Conservation (phyloP, 2,329 filamentous ascomycete species). For the Paramyrothecium sp. region DNA sequence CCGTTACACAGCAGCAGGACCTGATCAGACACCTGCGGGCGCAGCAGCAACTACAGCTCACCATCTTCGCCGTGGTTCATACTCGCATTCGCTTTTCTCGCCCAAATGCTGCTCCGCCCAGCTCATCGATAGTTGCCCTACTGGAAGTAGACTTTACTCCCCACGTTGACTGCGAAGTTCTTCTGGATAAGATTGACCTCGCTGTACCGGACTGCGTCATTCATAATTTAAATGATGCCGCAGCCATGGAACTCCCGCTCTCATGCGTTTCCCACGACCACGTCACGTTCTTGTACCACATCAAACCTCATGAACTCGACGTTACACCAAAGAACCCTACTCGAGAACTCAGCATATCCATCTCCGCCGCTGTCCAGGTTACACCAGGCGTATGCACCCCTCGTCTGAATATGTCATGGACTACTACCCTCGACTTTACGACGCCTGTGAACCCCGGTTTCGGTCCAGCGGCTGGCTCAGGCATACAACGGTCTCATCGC, state of each 20-base stretch:
- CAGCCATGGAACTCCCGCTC: slow-evolving; percentile 51
- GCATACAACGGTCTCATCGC: slow-evolving; percentile 60
- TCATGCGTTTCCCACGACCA: slow-evolving; percentile 71
- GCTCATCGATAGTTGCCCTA: slow-evolving; percentile 63
- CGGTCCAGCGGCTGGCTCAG: slow-evolving; percentile 50
- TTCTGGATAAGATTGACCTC: slow-evolving; percentile 58
- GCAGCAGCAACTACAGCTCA: slow-evolving; percentile 60
- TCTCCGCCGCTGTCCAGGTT: slow-evolving; percentile 58
- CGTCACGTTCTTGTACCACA: slow-evolving; percentile 70
- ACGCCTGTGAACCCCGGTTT: slow-evolving; percentile 63
- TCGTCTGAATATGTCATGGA: slow-evolving; percentile 64
- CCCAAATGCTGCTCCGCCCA: slow-evolving; percentile 56
- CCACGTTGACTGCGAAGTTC: slow-evolving; percentile 65
- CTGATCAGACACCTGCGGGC: slow-evolving; percentile 63
- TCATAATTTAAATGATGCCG: slow-evolving; percentile 52
- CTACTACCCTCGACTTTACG: slow-evolving; percentile 67
- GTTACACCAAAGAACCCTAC: slow-evolving; percentile 42
- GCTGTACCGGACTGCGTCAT: slow-evolving; percentile 57
- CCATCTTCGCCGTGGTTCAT: slow-evolving; percentile 67
- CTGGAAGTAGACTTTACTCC: slow-evolving; percentile 74
- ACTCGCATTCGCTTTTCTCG: slow-evolving; percentile 71
- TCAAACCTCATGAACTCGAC: slow-evolving; percentile 52
- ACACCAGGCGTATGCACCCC: slow-evolving; percentile 58
- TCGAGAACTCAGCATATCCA: slow-evolving; percentile 56
- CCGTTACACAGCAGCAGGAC: slow-evolving; percentile 61